These are phyloP conservation scores for Cryptococcus deneoformans DNA, from an alignment of 1,284 basidiomycete species.

Conservation along the genomic window DNA sequence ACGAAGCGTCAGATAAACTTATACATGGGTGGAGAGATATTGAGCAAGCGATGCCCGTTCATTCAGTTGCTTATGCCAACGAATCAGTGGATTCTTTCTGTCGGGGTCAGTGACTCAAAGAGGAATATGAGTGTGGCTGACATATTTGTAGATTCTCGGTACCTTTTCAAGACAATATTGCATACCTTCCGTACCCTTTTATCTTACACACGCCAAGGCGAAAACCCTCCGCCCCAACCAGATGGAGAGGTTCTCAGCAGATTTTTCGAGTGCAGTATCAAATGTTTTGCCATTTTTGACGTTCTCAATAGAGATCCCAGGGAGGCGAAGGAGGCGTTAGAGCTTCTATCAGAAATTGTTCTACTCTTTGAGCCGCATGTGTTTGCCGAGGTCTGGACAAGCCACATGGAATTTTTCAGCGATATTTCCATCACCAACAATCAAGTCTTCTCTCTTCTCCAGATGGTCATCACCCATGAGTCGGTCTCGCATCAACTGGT, in stretches of 20 bases:
- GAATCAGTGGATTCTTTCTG: constrained; percentile 72
- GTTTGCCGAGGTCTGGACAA: constrained; percentile 92
- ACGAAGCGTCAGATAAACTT: constrained; percentile 23
- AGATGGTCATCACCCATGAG: constrained; percentile 81
- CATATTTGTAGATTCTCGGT: constrained; percentile 65
- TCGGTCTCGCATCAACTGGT: constrained; percentile 84
- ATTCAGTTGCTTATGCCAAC: constrained; percentile 65
- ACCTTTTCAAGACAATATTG: constrained; percentile 82
- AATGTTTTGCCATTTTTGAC: constrained; percentile 84
- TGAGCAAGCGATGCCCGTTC: constrained; percentile 75
- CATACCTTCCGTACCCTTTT: constrained; percentile 87
- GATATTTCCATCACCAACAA: constrained; percentile 72
- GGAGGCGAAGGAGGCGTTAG: constrained; percentile 83
- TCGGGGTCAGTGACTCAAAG: constrained; percentile 56
- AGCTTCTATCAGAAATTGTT: constrained; percentile 76
- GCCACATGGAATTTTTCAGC: constrained; percentile 85
- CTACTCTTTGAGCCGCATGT: constrained; percentile 82
- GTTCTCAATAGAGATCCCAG: constrained; percentile 60
- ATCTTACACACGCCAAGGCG: constrained; percentile 71
- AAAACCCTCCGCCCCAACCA: constrained; percentile 62
- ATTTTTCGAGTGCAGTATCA: constrained; percentile 81
- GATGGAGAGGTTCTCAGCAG: constrained; percentile 86
- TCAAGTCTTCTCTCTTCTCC: constrained; percentile 79
- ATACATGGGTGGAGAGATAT: constrained; percentile 56
- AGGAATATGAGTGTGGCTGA: too few species aligned